Percentiles rank a stretch among this genome's conserved stretches.
Evolutionary conservation across 2,329 filamentous ascomycete species (phyloP).

Genomic region (Pestalotiopsis sp.): DNA sequence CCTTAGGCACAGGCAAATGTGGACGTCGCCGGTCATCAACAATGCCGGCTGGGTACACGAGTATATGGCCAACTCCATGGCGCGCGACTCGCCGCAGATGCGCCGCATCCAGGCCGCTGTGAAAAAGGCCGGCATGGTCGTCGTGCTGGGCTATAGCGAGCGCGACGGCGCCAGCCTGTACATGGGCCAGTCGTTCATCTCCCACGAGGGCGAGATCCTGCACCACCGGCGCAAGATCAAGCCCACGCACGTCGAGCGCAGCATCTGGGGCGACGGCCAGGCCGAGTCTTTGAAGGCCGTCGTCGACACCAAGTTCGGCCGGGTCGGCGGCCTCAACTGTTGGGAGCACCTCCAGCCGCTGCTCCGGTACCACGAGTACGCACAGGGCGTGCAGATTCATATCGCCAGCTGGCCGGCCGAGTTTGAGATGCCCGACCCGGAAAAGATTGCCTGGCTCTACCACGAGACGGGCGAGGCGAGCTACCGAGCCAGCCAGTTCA

Average conservation of each 20-base stretch:
- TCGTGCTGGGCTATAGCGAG: conserved; percentile 54
- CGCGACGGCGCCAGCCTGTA: conserved; percentile 36
- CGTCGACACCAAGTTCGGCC: conserved; percentile 50
- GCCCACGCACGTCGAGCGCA: conserved; percentile 50
- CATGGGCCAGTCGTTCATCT: conserved; percentile 55
- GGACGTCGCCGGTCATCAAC: conserved; percentile 40
- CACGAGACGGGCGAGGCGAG: conserved; percentile 37
- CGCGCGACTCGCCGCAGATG: conserved; percentile 45
- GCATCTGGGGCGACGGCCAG: conserved; percentile 57
- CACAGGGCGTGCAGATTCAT: conserved; percentile 37
- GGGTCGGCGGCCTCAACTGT: conserved; percentile 57
- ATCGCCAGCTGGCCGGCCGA: conserved; percentile 36
- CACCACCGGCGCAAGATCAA: conserved; percentile 54
- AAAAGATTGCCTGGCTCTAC: conserved; percentile 37
- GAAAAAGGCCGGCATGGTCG: conserved; percentile 44
- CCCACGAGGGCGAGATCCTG: conserved; percentile 45
- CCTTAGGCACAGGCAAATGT: conserved; percentile 34
- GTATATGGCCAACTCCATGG: conserved; percentile 37
- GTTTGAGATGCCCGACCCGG: conserved; percentile 38
- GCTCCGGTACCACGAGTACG: conserved; percentile 39
- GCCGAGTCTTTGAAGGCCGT: conserved; percentile 59
- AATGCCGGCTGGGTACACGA: conserved; percentile 42
- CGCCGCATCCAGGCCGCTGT: conserved; percentile 41
- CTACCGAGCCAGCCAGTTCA: conserved; percentile 39
- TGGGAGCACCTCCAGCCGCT: conserved; percentile 43